Evolutionary conservation across 768 basidiomycete species (phyloP), one percentile per base, ranked within the genome.

Genomic region (Gymnopilus junonius): DNA sequence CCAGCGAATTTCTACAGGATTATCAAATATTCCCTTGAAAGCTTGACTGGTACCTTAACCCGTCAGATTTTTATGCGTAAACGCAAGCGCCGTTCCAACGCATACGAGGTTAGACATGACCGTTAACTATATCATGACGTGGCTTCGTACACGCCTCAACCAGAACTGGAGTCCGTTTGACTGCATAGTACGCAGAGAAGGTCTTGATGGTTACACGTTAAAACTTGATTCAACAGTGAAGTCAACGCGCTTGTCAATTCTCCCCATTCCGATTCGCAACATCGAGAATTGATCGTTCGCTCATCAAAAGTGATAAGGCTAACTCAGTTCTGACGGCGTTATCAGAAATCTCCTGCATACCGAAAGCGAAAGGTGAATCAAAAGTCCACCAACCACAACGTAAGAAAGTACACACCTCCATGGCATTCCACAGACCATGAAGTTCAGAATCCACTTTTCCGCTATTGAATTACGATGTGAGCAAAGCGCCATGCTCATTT

Each of bases 251-350:
- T 55, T 3, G 34, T 20, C 25, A 64, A 20, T 14, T 40, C 51
- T 12, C 25, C 21, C 87, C 83, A 88, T 31, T 71, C 66, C 43
- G 78, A 75, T 59, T 75, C 71, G 65, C 87, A 87, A 61, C 82
- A 81, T 87, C 81, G 62, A 88, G 73, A 39, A 89, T 74, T 3
- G 87, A 85, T 34, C 74, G 69, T 64, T 88, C 87, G 4, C 77
- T 77, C 65, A 87, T 74, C 45, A 80, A 79, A 55, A 86, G 64
- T 7, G 76, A 73, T 34, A 88, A 64, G 17, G 82, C 85, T 45
- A 80, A 63, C 59, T 77, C 77, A 23, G 84, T 84, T 21, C 82
- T 80, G 12, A 58, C 62, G 74, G 76, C 76, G 31, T 69, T 64
- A 2, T 64, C 65, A 21, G 81, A 76, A 42, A 82, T 69, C 27